Evolutionary conservation across 73 alveolate species (phyloP).

Genomic region (Chromera velia): DNA sequence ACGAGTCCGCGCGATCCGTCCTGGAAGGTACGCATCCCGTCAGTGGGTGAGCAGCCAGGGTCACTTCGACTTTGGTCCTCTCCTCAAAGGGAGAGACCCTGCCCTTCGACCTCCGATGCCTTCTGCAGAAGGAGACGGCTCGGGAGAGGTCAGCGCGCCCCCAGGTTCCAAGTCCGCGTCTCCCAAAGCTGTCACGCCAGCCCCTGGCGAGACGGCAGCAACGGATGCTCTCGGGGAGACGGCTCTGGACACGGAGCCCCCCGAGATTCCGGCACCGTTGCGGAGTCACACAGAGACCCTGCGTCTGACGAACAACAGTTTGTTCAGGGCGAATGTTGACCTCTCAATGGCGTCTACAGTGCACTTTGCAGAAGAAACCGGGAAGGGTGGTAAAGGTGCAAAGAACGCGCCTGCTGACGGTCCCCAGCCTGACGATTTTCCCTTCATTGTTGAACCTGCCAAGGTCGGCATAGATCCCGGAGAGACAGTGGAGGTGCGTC

Average conservation of each 20-base stretch:
- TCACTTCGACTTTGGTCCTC: slow-evolving; percentile 84
- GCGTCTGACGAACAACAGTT: slow-evolving; percentile 32
- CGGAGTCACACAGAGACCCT: slow-evolving; percentile 71
- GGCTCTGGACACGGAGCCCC: slow-evolving; percentile 58
- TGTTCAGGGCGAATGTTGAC: slow-evolving; percentile 18
- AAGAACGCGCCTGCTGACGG: slow-evolving; percentile 1
- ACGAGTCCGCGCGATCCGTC: slow-evolving; percentile 60
- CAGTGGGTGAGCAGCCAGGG: slow-evolving; percentile 45
- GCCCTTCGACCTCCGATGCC: slow-evolving; percentile 43
- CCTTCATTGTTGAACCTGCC: slow-evolving; percentile 79
- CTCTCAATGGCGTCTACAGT: slow-evolving; percentile 24
- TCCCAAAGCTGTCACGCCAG: no score
- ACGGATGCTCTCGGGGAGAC: no score
- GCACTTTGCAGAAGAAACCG: slow-evolving; percentile 58
- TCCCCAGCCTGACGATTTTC: slow-evolving; percentile 60
- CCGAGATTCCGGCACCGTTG: slow-evolving; percentile 70
- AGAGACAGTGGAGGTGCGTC: slow-evolving; percentile 77
- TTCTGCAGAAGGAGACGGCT: background rate
- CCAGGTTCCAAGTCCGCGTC: no score
- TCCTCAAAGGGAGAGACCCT: slow-evolving; percentile 78
- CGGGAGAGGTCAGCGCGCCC: no score
- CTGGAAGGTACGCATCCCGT: slow-evolving; percentile 57
- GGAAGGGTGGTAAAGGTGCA: slow-evolving; percentile 12
- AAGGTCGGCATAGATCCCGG: slow-evolving; percentile 73
- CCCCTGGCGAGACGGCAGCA: slow-evolving; percentile 55